Conservation (phyloP, 1,139 yeast genomes). For the Scheffersomyces stambukii region DNA sequence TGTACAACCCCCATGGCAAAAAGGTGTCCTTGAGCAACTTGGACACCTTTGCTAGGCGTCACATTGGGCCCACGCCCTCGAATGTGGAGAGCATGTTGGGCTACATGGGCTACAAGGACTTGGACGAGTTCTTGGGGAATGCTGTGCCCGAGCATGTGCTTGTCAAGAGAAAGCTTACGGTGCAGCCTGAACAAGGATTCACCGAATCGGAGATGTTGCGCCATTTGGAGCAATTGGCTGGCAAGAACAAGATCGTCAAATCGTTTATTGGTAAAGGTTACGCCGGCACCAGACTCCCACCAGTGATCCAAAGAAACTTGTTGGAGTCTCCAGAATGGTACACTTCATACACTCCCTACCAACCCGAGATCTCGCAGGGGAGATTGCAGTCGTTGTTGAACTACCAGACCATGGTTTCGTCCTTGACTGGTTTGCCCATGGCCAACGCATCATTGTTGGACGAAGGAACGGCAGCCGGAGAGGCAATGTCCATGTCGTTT, state of each 20-base stretch:
- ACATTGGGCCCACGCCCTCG: slow-evolving; percentile 74
- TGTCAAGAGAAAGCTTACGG: slow-evolving; percentile 58
- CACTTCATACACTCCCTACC: slow-evolving; percentile 97
- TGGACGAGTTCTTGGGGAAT: slow-evolving; percentile 64
- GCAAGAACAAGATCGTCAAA: slow-evolving; percentile 65
- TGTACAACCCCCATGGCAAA: slow-evolving; percentile 34
- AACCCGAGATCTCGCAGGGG: slow-evolving; percentile 97
- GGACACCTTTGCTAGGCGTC: slow-evolving; percentile 88
- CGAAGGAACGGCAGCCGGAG: slow-evolving; percentile 98
- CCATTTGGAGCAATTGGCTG: slow-evolving; percentile 65
- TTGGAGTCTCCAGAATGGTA: slow-evolving; percentile 97
- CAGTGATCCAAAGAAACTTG: slow-evolving; percentile 88
- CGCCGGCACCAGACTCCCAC: slow-evolving; percentile 84
- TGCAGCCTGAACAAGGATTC: slow-evolving; percentile 66
- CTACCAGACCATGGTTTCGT: slow-evolving; percentile 85
- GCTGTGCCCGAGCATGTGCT: slow-evolving; percentile 80
- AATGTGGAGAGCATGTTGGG: slow-evolving; percentile 64
- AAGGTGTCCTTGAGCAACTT: slow-evolving; percentile 36
- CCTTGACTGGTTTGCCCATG: slow-evolving; percentile 86
- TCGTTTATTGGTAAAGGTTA: slow-evolving; percentile 93
- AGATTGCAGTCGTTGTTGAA: slow-evolving; percentile 85
- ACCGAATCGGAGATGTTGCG: slow-evolving; percentile 78
- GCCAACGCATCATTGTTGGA: slow-evolving; percentile 93
- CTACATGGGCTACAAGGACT: slow-evolving; percentile 60
- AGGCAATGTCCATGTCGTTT: slow-evolving; percentile 87